These are phyloP conservation scores for Teunomyces barrocoloradensis DNA, from an alignment of 805 yeast species.

Conservation along the genomic window DNA sequence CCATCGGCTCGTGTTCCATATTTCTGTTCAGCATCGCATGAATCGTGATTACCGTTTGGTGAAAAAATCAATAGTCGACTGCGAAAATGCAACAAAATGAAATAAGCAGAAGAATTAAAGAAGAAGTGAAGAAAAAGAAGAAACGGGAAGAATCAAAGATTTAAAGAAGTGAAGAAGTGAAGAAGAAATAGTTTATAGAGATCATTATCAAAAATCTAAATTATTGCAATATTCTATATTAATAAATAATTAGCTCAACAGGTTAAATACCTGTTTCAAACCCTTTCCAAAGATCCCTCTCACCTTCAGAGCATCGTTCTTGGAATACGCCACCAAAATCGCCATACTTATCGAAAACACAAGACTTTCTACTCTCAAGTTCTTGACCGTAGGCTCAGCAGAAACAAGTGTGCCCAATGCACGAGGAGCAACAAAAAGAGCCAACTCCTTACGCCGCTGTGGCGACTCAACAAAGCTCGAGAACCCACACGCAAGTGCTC, in stretches of 20 bases:
- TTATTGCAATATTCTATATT: neutral
- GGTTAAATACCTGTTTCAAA: constrained; percentile 16
- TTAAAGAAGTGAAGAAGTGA: neutral
- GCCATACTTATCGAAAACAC: constrained; percentile 37
- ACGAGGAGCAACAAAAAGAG: constrained; percentile 45
- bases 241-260: neutral
- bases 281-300: constrained; percentile 40
- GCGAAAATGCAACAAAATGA: neutral
- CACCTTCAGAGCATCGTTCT: constrained; percentile 25
- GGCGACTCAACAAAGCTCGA: constrained; percentile 40
- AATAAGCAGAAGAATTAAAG: neutral
- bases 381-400: constrained; percentile 20
- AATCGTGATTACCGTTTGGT: neutral
- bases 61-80: neutral
- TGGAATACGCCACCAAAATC: constrained; percentile 33
- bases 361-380: constrained; percentile 27
- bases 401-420: constrained; percentile 35
- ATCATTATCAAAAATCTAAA: neutral
- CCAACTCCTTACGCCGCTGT: constrained; percentile 45
- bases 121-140: neutral
- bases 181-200: neutral
- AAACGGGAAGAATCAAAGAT: neutral
- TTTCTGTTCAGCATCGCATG: constrained; percentile 1
- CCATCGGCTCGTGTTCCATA: constrained; percentile 6
- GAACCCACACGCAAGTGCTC: constrained; percentile 41